Conservation (phyloP, 2,329 filamentous ascomycete genomes). For the Phyllosticta citribraziliensis region DNA sequence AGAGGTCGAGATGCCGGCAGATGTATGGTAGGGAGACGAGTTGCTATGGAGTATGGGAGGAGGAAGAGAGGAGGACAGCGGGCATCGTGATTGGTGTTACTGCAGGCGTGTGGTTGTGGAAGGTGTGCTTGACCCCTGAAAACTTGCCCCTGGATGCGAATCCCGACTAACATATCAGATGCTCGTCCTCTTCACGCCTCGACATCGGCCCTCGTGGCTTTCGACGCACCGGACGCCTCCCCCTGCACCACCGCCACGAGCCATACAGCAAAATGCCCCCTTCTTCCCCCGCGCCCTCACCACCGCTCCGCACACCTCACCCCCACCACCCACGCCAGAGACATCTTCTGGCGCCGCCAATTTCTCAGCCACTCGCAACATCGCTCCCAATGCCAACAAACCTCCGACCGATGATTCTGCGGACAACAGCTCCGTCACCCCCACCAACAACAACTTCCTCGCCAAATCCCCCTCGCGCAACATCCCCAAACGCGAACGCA, state of each 20-base stretch:
- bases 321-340: too few species aligned
- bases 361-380: not conserved
- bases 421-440: not conserved
- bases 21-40: conserved; percentile 33
- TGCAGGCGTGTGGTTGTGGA: conserved; percentile 43
- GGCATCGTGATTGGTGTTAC: conserved; percentile 45
- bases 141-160: too few species aligned
- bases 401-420: not conserved
- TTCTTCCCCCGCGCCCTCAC: not conserved
- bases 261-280: not conserved
- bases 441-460: not conserved
- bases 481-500: not conserved
- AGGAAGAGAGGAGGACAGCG: conserved; percentile 38
- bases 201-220: not conserved
- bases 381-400: not conserved
- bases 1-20: conserved; percentile 30
- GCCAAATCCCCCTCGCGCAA: not conserved
- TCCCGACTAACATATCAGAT: not conserved
- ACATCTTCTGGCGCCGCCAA: not conserved
- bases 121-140: conserved; percentile 33
- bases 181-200: not conserved
- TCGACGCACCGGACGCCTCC: not conserved
- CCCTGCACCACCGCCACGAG: not conserved
- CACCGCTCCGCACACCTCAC: not conserved
- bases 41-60: conserved; percentile 45